Evolutionary conservation across 2,329 filamentous ascomycete species (phyloP).

Genomic region (Sphaerulina vaccinii): DNA sequence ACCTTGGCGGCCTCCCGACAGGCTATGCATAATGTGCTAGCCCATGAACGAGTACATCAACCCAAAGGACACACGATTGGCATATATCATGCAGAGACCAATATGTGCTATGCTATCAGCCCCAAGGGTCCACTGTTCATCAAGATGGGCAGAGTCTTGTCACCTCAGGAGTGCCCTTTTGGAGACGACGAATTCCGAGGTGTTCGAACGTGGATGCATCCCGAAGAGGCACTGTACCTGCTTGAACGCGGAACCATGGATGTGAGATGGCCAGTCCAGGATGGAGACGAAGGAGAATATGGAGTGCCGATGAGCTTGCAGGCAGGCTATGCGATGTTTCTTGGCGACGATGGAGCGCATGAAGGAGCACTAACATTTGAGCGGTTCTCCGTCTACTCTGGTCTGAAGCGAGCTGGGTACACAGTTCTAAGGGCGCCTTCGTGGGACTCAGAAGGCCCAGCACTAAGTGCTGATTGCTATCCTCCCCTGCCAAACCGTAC

Average conservation of each 20-base stretch:
- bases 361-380: slow-evolving; percentile 61
- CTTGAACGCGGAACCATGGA: slow-evolving; percentile 86
- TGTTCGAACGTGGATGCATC: slow-evolving; percentile 69
- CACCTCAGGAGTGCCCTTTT: slow-evolving; percentile 51
- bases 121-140: slow-evolving; percentile 71
- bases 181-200: slow-evolving; percentile 32
- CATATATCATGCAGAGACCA: slow-evolving; percentile 68
- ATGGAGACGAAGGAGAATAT: slow-evolving; percentile 52
- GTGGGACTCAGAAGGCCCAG: slow-evolving; percentile 31
- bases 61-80: slow-evolving; percentile 65
- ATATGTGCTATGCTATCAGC: slow-evolving; percentile 63
- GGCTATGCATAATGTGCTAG: slow-evolving; percentile 86
- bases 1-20: slow-evolving; percentile 76
- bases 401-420: slow-evolving; percentile 80
- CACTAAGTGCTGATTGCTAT: slow-evolving; percentile 26
- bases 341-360: slow-evolving; percentile 64
- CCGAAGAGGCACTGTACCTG: slow-evolving; percentile 87
- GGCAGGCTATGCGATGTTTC: slow-evolving; percentile 80
- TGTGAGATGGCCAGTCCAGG: slow-evolving; percentile 69
- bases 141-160: slow-evolving; percentile 68
- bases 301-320: slow-evolving; percentile 87
- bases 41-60: slow-evolving; percentile 72
- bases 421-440: slow-evolving; percentile 69
- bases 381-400: slow-evolving; percentile 83
- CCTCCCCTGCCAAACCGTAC: slow-evolving; percentile 26